Conservation (phyloP, 352 stramenopile genomes). For the Phytophthora uliginosa region DNA sequence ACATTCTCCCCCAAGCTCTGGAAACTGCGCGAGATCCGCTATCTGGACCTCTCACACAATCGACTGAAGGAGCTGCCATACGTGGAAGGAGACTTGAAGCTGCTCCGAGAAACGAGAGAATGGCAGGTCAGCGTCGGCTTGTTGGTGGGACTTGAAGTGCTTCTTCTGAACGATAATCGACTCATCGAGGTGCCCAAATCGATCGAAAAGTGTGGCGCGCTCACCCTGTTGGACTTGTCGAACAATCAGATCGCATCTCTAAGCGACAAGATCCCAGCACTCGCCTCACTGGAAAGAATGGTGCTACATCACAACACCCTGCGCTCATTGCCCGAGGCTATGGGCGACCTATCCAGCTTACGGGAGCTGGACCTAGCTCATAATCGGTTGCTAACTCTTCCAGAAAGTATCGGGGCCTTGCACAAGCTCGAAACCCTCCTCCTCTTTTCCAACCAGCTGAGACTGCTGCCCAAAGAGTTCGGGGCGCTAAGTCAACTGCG, state of each 20-base stretch:
- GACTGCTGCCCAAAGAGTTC: constrained; percentile 51
- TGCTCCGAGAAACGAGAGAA: constrained; percentile 75
- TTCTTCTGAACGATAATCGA: constrained; percentile 68
- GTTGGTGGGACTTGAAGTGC: constrained; percentile 32
- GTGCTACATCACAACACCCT: constrained; percentile 59
- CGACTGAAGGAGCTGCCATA: constrained; percentile 56
- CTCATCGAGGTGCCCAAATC: constrained; percentile 55
- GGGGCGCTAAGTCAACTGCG: constrained; percentile 38
- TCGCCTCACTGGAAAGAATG: constrained; percentile 48
- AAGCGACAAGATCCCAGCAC: constrained; percentile 50
- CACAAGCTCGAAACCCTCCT: constrained; percentile 49
- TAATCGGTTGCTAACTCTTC: constrained; percentile 56
- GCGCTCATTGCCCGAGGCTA: constrained; percentile 44
- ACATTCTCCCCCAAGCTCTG: constrained; percentile 74
- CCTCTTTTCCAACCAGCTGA: constrained; percentile 55
- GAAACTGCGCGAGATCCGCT: constrained; percentile 60
- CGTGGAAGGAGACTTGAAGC: constrained; percentile 48
- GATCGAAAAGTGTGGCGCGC: constrained; percentile 55
- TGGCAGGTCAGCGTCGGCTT: constrained; percentile 79
- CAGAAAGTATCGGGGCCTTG: constrained; percentile 51
- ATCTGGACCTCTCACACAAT: constrained; percentile 71
- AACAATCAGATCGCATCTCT: constrained; percentile 55
- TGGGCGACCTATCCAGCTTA: constrained; percentile 51
- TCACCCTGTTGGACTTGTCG: constrained; percentile 60
- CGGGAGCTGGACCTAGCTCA: constrained; percentile 46